A percentile compares a stretch with the other conserved stretches of the same genome.
These are phyloP conservation scores for Botrytis deweyae DNA, from an alignment of 2,329 filamentous ascomycete genomes.

Conservation along the genomic window DNA sequence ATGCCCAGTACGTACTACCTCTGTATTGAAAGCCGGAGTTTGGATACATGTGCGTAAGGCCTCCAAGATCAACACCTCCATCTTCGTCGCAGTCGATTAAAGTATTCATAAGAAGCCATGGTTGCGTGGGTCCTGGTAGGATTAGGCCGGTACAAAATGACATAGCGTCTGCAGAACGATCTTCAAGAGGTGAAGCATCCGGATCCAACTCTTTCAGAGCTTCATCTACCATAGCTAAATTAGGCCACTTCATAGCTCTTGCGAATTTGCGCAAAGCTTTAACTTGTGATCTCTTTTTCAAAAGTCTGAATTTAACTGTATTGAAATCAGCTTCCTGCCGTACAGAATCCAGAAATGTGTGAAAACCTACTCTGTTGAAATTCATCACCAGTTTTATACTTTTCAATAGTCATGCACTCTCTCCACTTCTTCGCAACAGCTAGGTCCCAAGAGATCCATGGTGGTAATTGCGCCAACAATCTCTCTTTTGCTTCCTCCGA, in stretches of 20 bases:
- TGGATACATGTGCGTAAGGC: conserved; percentile 66
- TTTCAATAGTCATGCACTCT: conserved; percentile 66
- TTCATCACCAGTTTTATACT: conserved; percentile 51
- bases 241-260: conserved; percentile 74
- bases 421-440: conserved; percentile 73
- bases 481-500: conserved; percentile 63
- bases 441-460: conserved; percentile 69
- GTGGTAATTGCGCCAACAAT: conserved; percentile 63
- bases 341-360: neutral
- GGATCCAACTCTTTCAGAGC: conserved; percentile 56
- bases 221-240: conserved; percentile 63
- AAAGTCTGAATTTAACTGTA: conserved; percentile 58
- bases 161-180: conserved; percentile 68
- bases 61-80: conserved; percentile 60
- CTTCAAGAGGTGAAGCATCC: conserved; percentile 55
- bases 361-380: conserved; percentile 49
- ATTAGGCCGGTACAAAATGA: conserved; percentile 76
- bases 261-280: conserved; percentile 69
- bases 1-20: conserved; percentile 75
- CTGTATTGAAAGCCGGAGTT: conserved; percentile 75
- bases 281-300: conserved; percentile 65
- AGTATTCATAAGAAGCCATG: conserved; percentile 76
- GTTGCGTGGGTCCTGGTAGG: conserved; percentile 66
- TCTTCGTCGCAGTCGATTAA: conserved; percentile 74
- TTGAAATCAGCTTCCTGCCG: conserved; percentile 21